phyloP scores from a whole-genome alignment of 345 rosid genomes.

The Jatropha curcas region DNA sequence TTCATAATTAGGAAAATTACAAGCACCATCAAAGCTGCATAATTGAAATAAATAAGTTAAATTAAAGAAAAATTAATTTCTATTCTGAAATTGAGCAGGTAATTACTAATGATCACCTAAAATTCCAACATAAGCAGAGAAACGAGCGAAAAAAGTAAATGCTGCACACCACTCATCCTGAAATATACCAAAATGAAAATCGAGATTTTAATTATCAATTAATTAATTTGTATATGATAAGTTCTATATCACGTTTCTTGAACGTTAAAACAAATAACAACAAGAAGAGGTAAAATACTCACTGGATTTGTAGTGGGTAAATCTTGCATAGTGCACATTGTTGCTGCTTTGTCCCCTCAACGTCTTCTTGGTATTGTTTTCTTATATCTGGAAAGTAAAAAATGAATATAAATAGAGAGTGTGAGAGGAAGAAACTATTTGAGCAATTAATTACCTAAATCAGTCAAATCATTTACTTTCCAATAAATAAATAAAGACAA shows the following conservation, averaged over 20 bases:
- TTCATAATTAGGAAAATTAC: slow-evolving; percentile 8
- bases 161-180: slow-evolving; percentile 14
- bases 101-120: not conserved
- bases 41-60: not conserved
- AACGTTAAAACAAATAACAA: no score
- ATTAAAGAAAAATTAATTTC: no score
- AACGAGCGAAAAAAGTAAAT: slow-evolving; percentile 4
- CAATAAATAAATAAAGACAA: no score
- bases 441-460: no score
- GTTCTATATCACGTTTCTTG: no score
- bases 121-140: slow-evolving; percentile 10
- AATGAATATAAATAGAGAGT: not conserved
- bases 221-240: no score
- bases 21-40: slow-evolving; percentile 8
- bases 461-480: no score
- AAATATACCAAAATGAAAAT: not conserved
- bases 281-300: not conserved
- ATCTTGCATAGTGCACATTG: slow-evolving; percentile 25
- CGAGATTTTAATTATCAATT: not conserved
- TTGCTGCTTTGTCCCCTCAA: not conserved
- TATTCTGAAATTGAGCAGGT: no score
- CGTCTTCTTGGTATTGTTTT: not conserved
- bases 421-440: no score
- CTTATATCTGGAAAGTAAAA: not conserved
- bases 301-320: slow-evolving; percentile 2